Base-by-base conservation (phyloP, 805 yeast genomes). In the Candida piceae region DNA sequence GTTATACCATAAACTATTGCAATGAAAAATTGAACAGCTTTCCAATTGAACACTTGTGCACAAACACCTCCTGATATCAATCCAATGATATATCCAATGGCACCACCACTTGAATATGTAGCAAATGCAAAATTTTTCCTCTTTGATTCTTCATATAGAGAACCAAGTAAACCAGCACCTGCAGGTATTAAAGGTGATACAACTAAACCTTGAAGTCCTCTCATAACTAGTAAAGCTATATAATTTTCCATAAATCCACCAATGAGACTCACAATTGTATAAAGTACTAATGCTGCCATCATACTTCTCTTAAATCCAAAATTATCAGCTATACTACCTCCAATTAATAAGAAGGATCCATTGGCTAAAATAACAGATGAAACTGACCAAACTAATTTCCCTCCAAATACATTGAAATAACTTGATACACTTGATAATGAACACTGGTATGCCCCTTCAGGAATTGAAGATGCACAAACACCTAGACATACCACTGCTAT, bases 101-200 rank as follows among this genome's bases (percentile, higher is more conserved):
- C 73, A 15, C 70, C 72, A n/a, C 54, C 49, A 67, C 22, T 52
- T 39, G 26, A 23, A n/a, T 23, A 23, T 11, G 26, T n/a, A 8
- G 26, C 26, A 23, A 23, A 23, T 5, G 10, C 26, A 12, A 8
- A 10, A 43, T 66, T 65, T 35, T 64, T 62, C 24, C 71, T 42
- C 29, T 40, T 40, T 2, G 53, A 45, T 11, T 62, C 58, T 8
- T 24, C 35, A 39, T 67, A 69, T 2, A 45, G 32, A 6, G 66
- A 36, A 2, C 70, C 67, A 1, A 68, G 35, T 3, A 67, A 46
- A 4, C 72, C 72, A n/a, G 64, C 69, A 13, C 64, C 62, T 2
- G 72, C 58, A 1, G 74, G 70, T 2, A 63, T 57, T 1, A 61
- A 52, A 6, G 66, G 64, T 3, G 70, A 59, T 4, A 59, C 47